Evolutionary conservation across 805 yeast species (phyloP).

Genomic region (Starmerella powellii): DNA sequence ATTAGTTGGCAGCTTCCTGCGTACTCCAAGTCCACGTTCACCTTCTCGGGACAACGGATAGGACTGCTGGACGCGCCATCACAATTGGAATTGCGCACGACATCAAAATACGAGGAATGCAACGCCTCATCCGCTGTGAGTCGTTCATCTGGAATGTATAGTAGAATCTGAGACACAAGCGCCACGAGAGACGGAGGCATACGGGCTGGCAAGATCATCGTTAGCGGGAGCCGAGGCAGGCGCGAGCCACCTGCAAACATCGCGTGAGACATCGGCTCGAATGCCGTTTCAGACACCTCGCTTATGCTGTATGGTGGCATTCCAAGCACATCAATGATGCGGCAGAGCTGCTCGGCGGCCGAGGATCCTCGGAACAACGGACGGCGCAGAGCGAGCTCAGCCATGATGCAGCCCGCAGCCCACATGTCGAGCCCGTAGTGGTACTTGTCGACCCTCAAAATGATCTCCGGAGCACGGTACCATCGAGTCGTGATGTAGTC

Average conservation of each 20-base stretch:
- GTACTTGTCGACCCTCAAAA: slow-evolving; percentile 32
- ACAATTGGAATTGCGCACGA: slow-evolving; percentile 38
- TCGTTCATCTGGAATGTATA: slow-evolving; percentile 54
- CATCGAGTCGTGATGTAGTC: slow-evolving; percentile 83
- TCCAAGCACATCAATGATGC: slow-evolving; percentile 60
- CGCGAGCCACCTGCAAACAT: too few species aligned
- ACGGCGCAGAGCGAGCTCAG: slow-evolving; percentile 66
- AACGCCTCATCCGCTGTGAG: slow-evolving; percentile 45
- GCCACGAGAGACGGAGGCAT: slow-evolving; percentile 23
- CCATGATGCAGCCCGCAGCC: slow-evolving; percentile 88
- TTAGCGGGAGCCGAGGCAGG: slow-evolving; percentile 1
- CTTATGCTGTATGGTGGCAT: slow-evolving; percentile 37
- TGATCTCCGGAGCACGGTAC: slow-evolving; percentile 90
- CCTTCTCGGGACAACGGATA: slow-evolving; percentile 1
- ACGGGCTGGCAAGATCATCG: slow-evolving; percentile 8
- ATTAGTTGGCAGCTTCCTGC: neutral
- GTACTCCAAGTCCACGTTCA: slow-evolving; percentile 10
- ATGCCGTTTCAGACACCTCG: neutral
- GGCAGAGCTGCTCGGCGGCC: slow-evolving; percentile 56
- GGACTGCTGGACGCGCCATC: neutral
- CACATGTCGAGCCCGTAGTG: slow-evolving; percentile 60
- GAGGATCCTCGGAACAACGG: slow-evolving; percentile 72
- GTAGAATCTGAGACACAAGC: slow-evolving; percentile 42
- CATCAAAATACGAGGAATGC: slow-evolving; percentile 42
- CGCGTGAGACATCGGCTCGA: neutral